phyloP scores from a whole-genome alignment of 179 eudicot genomes.

The Sideroxylon spinosum region DNA sequence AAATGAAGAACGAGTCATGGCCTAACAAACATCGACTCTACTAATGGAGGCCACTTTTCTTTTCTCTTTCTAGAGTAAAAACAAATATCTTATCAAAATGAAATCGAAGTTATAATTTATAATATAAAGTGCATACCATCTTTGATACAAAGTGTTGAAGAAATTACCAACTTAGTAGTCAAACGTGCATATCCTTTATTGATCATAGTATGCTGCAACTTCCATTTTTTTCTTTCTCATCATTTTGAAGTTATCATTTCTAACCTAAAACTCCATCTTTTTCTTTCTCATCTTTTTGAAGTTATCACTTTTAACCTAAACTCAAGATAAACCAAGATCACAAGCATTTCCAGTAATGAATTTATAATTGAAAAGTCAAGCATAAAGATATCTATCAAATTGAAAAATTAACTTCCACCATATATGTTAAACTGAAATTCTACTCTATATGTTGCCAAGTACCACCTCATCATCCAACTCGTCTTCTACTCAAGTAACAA shows the following conservation, averaged over 20 bases:
- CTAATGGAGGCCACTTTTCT: not conserved
- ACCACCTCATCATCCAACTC: no score
- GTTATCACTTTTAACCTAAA: not conserved
- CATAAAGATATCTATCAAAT: not conserved
- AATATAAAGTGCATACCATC: not conserved
- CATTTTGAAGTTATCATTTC: no score
- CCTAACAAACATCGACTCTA: not conserved
- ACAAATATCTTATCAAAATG: not conserved
- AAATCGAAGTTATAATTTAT: not conserved
- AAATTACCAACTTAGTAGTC: not conserved
- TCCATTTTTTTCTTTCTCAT: no score
- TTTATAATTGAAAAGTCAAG: no score
- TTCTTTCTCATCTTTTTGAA: not conserved
- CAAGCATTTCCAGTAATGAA: no score
- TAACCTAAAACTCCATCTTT: no score
- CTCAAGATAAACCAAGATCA: not conserved
- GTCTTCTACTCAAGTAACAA: no score
- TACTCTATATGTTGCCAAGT: no score
- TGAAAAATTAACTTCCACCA: no score
- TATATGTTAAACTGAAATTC: no score
- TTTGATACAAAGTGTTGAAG: not conserved
- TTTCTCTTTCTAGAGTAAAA: not conserved
- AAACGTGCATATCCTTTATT: not conserved
- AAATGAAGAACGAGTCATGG: not conserved
- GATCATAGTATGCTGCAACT: not conserved